phyloP scores from a whole-genome alignment of 257 asterid genomes.

The Salvia rosmarinus region DNA sequence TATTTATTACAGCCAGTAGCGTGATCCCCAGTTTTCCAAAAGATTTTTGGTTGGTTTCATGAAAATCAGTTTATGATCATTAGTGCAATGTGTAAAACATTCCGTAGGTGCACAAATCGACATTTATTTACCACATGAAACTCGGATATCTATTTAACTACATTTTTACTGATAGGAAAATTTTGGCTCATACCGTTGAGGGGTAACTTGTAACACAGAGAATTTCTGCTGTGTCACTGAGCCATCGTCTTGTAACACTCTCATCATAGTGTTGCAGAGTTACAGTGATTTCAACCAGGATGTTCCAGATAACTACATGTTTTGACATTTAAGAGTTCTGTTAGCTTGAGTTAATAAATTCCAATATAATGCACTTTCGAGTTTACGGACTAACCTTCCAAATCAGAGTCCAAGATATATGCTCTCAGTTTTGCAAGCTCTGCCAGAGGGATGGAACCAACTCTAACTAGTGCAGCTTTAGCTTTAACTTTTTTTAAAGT shows the following conservation, averaged over 20 bases:
- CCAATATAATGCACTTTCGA: slow-evolving; percentile 1
- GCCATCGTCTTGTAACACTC: slow-evolving; percentile 78
- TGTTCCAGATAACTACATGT: slow-evolving; percentile 75
- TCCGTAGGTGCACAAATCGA: background rate
- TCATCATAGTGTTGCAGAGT: slow-evolving; percentile 67
- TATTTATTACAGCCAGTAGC: too few species aligned
- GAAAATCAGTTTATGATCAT: background rate
- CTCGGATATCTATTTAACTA: background rate
- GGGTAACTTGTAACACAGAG: slow-evolving; percentile 80
- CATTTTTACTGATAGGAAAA: background rate
- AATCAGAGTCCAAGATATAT: slow-evolving; percentile 53
- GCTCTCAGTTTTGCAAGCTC: slow-evolving; percentile 73
- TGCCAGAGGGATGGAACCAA: slow-evolving; percentile 60
- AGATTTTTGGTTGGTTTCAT: too few species aligned
- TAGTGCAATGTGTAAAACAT: background rate
- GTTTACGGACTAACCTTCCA: slow-evolving; percentile 61
- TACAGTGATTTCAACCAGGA: slow-evolving; percentile 64
- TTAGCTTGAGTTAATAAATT: slow-evolving; percentile 18
- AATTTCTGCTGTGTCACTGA: slow-evolving; percentile 74
- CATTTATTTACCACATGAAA: background rate
- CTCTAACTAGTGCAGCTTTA: slow-evolving; percentile 77
- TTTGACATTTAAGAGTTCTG: slow-evolving; percentile 15
- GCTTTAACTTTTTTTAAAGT: slow-evolving; percentile 61
- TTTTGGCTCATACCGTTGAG: slow-evolving; percentile 69
- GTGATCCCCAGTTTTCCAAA: too few species aligned